Base-by-base conservation (phyloP, 345 rosid genomes). In the Iberis pinnata region DNA sequence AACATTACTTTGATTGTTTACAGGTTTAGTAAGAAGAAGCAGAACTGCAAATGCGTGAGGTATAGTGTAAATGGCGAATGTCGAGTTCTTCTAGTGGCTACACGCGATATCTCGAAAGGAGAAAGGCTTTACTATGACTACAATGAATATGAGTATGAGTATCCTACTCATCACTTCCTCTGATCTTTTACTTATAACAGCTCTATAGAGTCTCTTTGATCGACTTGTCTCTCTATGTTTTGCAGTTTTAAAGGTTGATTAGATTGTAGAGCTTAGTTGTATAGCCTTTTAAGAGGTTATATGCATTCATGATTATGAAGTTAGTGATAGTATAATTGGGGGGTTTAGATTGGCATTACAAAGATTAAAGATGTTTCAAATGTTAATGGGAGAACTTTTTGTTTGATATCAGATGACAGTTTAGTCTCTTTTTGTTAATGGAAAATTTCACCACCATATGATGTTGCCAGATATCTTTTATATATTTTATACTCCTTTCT, bases 101-200 rank as follows among this genome's bases (percentile, higher is more conserved):
- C 81, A 24, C 82, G 88, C 9, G 97, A 86, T 55, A 86, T 89
- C 57, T 60, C 81, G 6, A 76, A 71, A 73, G 95, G 95, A 14
- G 95, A 89, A 73, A 81, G 89, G 68, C 89, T 89, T 26, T 89
- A 89, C 56, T 89, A 89, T 73, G 95, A 89, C 70, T 89, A 89
- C 61, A 89, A 89, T 70, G 97, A 95, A 55, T 76, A 83, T 60
- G 95, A 86, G 77, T 76, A 89, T 54, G 94, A 82, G 64, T 89
- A 89, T 63, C 97, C 97, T 8, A 89, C 97, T 47, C 84, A 89
- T 38, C 84, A 83, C 77, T 86, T 89, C 74, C 67, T 89, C 52
- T 86, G 75, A 83, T 32, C 38, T 25, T n/a, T 35, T 31, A 36
- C 18, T 26, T 18, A 25, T 43, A 51, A 51, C 59, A 25, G 36